Conservation (phyloP, 2,329 filamentous ascomycete genomes). For the Monilinia fructigena region DNA sequence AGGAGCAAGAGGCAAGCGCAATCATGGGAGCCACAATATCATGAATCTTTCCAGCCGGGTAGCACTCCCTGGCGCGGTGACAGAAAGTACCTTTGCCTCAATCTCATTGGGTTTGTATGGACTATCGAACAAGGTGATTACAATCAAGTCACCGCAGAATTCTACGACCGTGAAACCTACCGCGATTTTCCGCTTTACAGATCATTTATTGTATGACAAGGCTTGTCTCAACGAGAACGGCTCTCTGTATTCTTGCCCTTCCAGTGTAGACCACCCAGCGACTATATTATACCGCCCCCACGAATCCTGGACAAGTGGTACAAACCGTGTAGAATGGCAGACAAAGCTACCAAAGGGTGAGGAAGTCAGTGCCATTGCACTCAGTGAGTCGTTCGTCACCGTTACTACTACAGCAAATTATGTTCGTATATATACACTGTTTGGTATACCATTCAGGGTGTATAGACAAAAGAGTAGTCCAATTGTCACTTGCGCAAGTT, state of each 20-base stretch:
- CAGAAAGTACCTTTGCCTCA: conserved; percentile 87
- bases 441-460: conserved; percentile 83
- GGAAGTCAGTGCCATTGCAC: conserved; percentile 79
- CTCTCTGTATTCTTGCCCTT: conserved; percentile 78
- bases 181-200: conserved; percentile 97
- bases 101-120: conserved; percentile 93
- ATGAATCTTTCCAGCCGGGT: conserved; percentile 87
- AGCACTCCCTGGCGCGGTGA: conserved; percentile 96
- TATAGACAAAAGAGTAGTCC: conserved; percentile 90
- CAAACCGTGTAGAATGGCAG: conserved; percentile 83
- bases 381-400: conserved; percentile 88
- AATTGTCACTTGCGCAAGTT: conserved; percentile 89
- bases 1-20: conserved; percentile 45
- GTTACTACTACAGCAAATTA: conserved; percentile 86
- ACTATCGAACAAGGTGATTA: conserved; percentile 93
- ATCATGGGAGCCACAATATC: conserved; percentile 60
- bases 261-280: conserved; percentile 63
- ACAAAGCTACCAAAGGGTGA: conserved; percentile 87
- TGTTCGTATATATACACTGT: conserved; percentile 88
- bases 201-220: conserved; percentile 94
- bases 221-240: conserved; percentile 87
- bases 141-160: conserved; percentile 93
- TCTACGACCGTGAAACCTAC: conserved; percentile 91
- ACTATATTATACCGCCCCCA: conserved; percentile 95
- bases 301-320: conserved; percentile 83